phyloP scores from a whole-genome alignment of 805 yeast genomes.

The Candida yuanshanica region DNA sequence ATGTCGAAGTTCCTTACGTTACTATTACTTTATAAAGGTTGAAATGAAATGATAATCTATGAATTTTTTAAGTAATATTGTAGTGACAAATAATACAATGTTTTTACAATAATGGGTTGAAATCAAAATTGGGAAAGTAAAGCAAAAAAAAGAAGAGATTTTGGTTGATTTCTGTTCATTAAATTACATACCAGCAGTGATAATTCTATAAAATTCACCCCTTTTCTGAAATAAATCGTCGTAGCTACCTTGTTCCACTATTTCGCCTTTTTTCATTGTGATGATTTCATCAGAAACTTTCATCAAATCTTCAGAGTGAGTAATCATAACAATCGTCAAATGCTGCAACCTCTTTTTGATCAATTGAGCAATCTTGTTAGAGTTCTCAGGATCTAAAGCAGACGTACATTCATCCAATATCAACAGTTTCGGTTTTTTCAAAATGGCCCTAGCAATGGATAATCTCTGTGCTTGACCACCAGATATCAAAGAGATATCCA shows the following conservation, averaged over 20 bases:
- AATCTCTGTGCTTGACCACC: constrained; percentile 91
- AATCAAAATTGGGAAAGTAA: neutral
- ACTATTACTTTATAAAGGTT: constrained; percentile 46
- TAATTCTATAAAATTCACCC: constrained; percentile 29
- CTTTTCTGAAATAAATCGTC: constrained; percentile 19
- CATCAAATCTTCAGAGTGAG: constrained; percentile 72
- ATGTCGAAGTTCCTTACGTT: constrained; percentile 89
- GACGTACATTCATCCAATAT: constrained; percentile 88
- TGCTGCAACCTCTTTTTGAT: constrained; percentile 36
- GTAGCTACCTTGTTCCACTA: constrained; percentile 41
- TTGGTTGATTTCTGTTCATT: neutral
- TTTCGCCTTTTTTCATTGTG: constrained; percentile 41
- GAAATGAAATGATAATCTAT: neutral
- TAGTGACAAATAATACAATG: too few species aligned
- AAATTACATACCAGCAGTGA: constrained; percentile 18
- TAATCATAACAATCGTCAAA: constrained; percentile 53
- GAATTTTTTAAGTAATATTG: too few species aligned
- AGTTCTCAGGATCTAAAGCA: constrained; percentile 66
- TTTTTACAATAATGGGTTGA: too few species aligned
- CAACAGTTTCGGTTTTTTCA: constrained; percentile 55
- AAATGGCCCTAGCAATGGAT: constrained; percentile 75
- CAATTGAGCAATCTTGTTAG: constrained; percentile 43
- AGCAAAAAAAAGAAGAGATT: neutral
- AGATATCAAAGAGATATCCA: constrained; percentile 55
- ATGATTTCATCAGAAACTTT: constrained; percentile 46